These are phyloP conservation scores for Cyberlindnera sargentensis DNA, from an alignment of 805 yeast genomes.

Conservation along the genomic window DNA sequence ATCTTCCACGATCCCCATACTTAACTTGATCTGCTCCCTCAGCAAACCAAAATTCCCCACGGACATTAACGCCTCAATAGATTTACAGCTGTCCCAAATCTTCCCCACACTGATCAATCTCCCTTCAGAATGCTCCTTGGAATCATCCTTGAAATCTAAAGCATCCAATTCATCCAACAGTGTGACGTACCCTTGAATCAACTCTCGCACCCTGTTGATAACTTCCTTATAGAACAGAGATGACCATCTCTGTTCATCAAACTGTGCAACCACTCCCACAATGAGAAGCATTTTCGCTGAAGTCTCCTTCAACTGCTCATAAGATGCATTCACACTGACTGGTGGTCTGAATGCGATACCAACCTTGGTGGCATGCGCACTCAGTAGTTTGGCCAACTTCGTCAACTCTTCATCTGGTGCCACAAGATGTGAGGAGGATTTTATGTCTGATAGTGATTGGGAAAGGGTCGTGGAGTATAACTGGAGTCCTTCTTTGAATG, in stretches of 20 bases:
- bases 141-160: constrained; percentile 13
- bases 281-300: constrained; percentile 38
- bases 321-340: constrained; percentile 41
- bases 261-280: constrained; percentile 37
- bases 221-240: constrained; percentile 25
- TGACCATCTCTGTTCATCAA: constrained; percentile 26
- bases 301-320: constrained; percentile 39
- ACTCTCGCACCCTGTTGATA: constrained; percentile 10
- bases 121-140: constrained; percentile 19
- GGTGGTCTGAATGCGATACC: constrained; percentile 66
- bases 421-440: constrained; percentile 21
- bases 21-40: constrained; percentile 37
- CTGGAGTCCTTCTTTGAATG: constrained; percentile 15
- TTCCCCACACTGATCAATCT: constrained; percentile 58
- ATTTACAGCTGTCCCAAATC: constrained; percentile 65
- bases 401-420: constrained; percentile 49
- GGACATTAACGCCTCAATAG: constrained; percentile 32
- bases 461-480: constrained; percentile 10
- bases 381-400: constrained; percentile 52
- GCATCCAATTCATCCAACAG: constrained; percentile 20
- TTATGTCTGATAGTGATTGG: constrained; percentile 2
- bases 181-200: constrained; percentile 12
- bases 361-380: constrained; percentile 72
- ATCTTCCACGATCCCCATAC: constrained; percentile 46
- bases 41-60: constrained; percentile 50